These are phyloP conservation scores for Pouteria campechiana DNA, from an alignment of 179 eudicot species.

Conservation along the genomic window DNA sequence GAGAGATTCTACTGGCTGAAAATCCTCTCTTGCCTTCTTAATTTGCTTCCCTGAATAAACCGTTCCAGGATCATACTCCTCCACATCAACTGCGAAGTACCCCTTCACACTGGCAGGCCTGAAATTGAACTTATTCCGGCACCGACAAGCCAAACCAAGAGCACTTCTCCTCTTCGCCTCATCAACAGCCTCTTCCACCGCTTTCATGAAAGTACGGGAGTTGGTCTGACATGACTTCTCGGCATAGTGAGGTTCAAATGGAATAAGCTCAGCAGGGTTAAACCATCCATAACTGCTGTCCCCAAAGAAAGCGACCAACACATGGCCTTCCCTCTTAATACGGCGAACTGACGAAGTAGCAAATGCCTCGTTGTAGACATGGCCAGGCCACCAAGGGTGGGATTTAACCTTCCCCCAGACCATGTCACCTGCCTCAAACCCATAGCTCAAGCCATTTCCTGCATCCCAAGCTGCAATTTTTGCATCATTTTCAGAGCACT, in stretches of 20 bases:
- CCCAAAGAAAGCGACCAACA: slow-evolving; percentile 92
- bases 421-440: slow-evolving; percentile 78
- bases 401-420: slow-evolving; percentile 99
- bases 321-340: slow-evolving; percentile 54
- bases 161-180: slow-evolving; percentile 64
- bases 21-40: slow-evolving; percentile 52
- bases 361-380: slow-evolving; percentile 57
- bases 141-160: slow-evolving; percentile 70
- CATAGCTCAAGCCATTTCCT: slow-evolving; percentile 26
- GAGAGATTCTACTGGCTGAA: slow-evolving; percentile 41
- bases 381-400: slow-evolving; percentile 99
- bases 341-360: slow-evolving; percentile 55
- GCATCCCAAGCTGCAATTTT: slow-evolving; percentile 16
- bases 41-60: slow-evolving; percentile 53
- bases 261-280: slow-evolving; percentile 61
- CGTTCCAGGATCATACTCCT: slow-evolving; percentile 53
- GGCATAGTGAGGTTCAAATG: slow-evolving; percentile 51
- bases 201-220: slow-evolving; percentile 50
- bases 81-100: slow-evolving; percentile 58
- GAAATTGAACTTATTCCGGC: slow-evolving; percentile 59
- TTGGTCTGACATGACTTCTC: slow-evolving; percentile 67
- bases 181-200: slow-evolving; percentile 84
- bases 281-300: slow-evolving; percentile 99
- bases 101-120: slow-evolving; percentile 46
- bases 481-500: slow-evolving; percentile 9